phyloP scores from a whole-genome alignment of 257 asterid species.

The Rauvolfia tetraphylla region DNA sequence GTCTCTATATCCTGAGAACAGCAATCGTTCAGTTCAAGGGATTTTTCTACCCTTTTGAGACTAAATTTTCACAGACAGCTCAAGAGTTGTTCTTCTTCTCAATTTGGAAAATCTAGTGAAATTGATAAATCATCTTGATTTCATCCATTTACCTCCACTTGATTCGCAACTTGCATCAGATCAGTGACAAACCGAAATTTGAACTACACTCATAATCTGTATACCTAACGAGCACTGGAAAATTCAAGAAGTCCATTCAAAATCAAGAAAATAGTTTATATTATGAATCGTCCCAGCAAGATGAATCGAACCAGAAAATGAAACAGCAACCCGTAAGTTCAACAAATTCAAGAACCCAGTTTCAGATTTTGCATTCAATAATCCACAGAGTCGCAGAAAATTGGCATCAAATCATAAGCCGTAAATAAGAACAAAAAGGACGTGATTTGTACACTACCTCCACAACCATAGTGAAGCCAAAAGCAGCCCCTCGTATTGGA shows the following conservation, averaged over 20 bases:
- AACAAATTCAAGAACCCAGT: constrained; percentile 8
- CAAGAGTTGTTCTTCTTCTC: not conserved
- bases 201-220: not conserved
- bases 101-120: not conserved
- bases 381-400: not conserved
- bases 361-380: not conserved
- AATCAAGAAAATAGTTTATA: not conserved
- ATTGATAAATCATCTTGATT: not conserved
- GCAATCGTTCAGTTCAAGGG: not conserved
- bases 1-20: constrained; percentile 15
- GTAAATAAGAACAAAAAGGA: not conserved
- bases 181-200: not conserved
- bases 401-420: not conserved
- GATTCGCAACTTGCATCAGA: not conserved
- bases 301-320: not conserved
- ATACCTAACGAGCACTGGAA: not conserved
- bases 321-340: not conserved
- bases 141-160: not conserved
- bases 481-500: not conserved
- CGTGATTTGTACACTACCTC: constrained; percentile 16
- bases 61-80: no score
- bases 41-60: not conserved
- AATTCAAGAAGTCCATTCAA: not conserved
- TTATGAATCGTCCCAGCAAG: not conserved
- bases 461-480: constrained; percentile 17